Evolutionary conservation across 108 stramenopile species (phyloP).

Genomic region (Schizochytrium sp.): DNA sequence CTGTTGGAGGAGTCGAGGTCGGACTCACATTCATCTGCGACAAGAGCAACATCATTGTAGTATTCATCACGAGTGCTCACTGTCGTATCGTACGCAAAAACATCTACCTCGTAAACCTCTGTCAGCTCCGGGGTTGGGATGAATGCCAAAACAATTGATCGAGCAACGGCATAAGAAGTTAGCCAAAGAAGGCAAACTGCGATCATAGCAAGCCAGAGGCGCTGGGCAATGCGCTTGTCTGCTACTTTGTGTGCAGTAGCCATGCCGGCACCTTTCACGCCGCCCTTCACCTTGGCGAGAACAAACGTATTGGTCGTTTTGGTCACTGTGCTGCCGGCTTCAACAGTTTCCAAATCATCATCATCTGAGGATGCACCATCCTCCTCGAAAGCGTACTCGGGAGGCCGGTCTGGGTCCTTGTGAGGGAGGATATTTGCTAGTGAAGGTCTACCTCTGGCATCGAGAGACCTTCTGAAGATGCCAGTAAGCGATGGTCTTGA

Average conservation of each 20-base stretch:
- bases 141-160: background rate
- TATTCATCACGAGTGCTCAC: background rate
- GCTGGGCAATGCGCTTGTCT: background rate
- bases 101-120: background rate
- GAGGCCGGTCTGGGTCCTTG: background rate
- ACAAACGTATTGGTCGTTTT: background rate
- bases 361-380: slow-evolving; percentile 1
- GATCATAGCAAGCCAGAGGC: slow-evolving; percentile 3
- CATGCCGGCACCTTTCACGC: slow-evolving; percentile 34
- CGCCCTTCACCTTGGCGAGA: background rate
- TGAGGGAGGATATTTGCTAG: no score
- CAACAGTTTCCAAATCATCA: slow-evolving; percentile 9
- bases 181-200: slow-evolving; percentile 44
- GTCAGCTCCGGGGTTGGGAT: background rate
- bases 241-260: background rate
- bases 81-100: slow-evolving; percentile 13
- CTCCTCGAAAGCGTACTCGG: slow-evolving; percentile 19
- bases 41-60: background rate
- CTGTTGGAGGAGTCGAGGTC: background rate
- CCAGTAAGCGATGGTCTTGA: no score
- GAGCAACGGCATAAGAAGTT: slow-evolving; percentile 14
- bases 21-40: slow-evolving; percentile 33
- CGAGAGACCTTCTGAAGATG: no score
- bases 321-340: background rate
- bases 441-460: no score